A percentile compares a stretch with the other conserved stretches of the same genome.
Evolutionary conservation across 2,329 filamentous ascomycete genomes (phyloP).

Genomic region (Pyrenophora tritici-repentis): DNA sequence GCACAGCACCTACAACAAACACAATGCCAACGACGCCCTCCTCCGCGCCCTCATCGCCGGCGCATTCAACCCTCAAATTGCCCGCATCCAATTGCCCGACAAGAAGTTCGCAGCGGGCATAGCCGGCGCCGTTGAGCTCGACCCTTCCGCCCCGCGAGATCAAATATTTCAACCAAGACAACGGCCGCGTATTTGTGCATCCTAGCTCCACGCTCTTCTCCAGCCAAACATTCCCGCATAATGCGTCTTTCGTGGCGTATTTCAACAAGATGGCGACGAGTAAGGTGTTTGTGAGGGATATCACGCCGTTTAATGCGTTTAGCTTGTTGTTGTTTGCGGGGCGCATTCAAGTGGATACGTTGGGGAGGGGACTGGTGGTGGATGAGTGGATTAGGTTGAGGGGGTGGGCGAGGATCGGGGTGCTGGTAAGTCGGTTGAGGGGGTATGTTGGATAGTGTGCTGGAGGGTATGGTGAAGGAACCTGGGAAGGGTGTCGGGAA

Average conservation of each 20-base stretch:
- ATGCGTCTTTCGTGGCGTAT: conserved; percentile 81
- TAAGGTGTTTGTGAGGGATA: conserved; percentile 88
- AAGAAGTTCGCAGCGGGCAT: conserved; percentile 91
- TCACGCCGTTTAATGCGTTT: conserved; percentile 93
- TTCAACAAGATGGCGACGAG: conserved; percentile 90
- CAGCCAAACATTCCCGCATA: conserved; percentile 74
- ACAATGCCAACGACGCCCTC: conserved; percentile 53
- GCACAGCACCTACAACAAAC: conserved; percentile 52
- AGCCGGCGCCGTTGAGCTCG: conserved; percentile 87
- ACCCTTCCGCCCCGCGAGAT: conserved; percentile 88
- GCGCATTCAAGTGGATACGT: conserved; percentile 80
- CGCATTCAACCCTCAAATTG: conserved; percentile 75
- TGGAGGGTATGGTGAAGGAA: conserved; percentile 80
- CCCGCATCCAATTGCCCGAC: conserved; percentile 89
- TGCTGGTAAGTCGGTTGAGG: conserved; percentile 80
- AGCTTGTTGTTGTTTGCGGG: conserved; percentile 87
- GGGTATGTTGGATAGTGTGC: conserved; percentile 82
- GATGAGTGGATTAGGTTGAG: conserved; percentile 87
- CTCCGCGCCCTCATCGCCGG: conserved; percentile 56
- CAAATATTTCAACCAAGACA: conserved; percentile 74
- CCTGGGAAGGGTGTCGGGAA: conserved; percentile 62
- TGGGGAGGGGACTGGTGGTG: conserved; percentile 83
- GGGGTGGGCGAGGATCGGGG: conserved; percentile 94
- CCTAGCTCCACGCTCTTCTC: conserved; percentile 86
- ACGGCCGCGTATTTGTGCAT: conserved; percentile 82